Evolutionary conservation across 2,329 filamentous ascomycete species (phyloP), one percentile per base, ranked within the genome.

Genomic region (Nigrospora sphaerica): DNA sequence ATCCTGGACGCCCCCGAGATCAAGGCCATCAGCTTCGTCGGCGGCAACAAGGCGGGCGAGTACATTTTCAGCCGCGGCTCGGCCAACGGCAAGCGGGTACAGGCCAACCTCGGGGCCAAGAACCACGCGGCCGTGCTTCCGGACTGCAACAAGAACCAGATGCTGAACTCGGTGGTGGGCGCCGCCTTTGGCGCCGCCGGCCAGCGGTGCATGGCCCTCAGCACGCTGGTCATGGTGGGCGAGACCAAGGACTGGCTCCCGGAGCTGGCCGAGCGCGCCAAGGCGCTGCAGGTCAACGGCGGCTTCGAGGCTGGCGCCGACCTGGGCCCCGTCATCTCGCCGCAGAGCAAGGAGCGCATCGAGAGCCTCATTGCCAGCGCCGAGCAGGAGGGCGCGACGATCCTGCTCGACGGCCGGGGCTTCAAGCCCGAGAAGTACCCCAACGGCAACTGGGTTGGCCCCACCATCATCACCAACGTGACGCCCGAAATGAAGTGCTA

Each of bases 121-220:
- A 93, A 93, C 75, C 88, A 93, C 65, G 87, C 87, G 28, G 85
- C 86, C 45, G 83, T 93, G 31, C 78, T 92, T 50, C 88, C 88
- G 16, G 88, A 93, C 72, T 86, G 83, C 73, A 91, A 93, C 74
- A 92, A 90, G 78, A 91, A 93, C 73, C 86, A 91, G 59, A 88
- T 89, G 54, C 71, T 93, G 59, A 93, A 92, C 70, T 85, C 86
- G 38, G 87, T 93, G 53, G 80, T 87, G 5, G 88, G 88, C 53
- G 88, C 88, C 32, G 88, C 88, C 18, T 93, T 93, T 56, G 88
- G 88, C 53, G 88, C 88, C 52, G 88, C 88, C 19, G 88, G 88
- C 34, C 88, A 93, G 73, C 77, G 88, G 51, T 93, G 88, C 69
- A 93, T 93, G 88, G 88, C 88, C 34, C 73, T 93, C 48, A 89